phyloP scores from a whole-genome alignment of 495 filamentous ascomycete genomes.

The Hyaloscypha finlandica region DNA sequence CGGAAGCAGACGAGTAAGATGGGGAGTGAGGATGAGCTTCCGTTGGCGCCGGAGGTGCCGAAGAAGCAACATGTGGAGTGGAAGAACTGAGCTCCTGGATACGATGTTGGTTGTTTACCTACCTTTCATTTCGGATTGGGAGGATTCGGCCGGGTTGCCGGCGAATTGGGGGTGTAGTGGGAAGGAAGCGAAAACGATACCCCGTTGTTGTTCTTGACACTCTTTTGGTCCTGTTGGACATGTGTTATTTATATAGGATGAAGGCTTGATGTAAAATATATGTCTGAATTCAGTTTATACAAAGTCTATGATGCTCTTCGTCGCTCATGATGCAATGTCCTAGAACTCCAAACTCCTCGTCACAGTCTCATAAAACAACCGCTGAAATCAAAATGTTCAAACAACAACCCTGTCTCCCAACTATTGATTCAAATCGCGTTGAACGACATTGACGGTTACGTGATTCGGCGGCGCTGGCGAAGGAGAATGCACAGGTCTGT shows the following conservation, averaged over 20 bases:
- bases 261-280: background rate
- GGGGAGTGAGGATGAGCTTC: constrained; percentile 14
- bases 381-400: background rate
- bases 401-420: background rate
- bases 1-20: background rate
- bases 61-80: background rate
- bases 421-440: constrained; percentile 12
- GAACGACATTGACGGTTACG: constrained; percentile 19
- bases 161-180: background rate
- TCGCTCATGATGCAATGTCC: background rate
- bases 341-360: background rate
- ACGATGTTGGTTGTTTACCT: background rate
- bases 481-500: background rate
- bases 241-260: background rate
- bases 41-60: constrained; percentile 1
- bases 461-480: background rate
- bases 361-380: background rate
- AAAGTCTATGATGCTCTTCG: background rate
- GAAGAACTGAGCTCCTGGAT: background rate
- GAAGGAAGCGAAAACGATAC: background rate
- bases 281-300: background rate
- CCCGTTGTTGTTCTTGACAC: background rate
- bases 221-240: background rate
- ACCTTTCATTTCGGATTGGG: background rate
- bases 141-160: background rate